These are phyloP conservation scores for Cylindrodendrum hubeiense DNA, from an alignment of 2,329 filamentous ascomycete species.

Conservation along the genomic window DNA sequence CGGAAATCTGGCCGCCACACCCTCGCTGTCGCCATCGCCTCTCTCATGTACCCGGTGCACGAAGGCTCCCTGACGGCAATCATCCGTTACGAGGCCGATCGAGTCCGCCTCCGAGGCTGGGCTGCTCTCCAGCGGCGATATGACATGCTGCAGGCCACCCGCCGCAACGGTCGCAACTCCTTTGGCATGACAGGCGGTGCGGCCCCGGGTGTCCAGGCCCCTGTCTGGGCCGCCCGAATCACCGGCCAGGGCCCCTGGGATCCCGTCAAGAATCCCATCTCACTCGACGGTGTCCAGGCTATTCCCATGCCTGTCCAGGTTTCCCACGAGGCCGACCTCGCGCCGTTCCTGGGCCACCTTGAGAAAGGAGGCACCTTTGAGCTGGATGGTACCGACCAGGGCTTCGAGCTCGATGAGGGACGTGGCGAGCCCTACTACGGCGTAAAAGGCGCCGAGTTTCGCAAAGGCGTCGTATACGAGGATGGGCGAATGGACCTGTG, in stretches of 20 bases:
- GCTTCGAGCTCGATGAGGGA: slow-evolving; percentile 49
- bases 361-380: slow-evolving; percentile 46
- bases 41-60: slow-evolving; percentile 50
- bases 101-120: slow-evolving; percentile 53
- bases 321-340: slow-evolving; percentile 47
- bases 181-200: slow-evolving; percentile 47
- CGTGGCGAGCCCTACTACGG: slow-evolving; percentile 53
- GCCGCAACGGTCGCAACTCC: slow-evolving; percentile 46
- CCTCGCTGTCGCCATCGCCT: slow-evolving; percentile 48
- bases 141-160: slow-evolving; percentile 49
- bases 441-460: slow-evolving; percentile 52
- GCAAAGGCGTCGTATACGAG: slow-evolving; percentile 59
- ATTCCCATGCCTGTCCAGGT: slow-evolving; percentile 52
- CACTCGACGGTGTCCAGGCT: slow-evolving; percentile 46
- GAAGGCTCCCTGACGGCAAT: slow-evolving; percentile 51
- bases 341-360: slow-evolving; percentile 51
- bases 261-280: slow-evolving; percentile 45
- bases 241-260: slow-evolving; percentile 51
- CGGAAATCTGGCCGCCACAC: slow-evolving; percentile 49
- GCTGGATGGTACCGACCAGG: slow-evolving; percentile 39
- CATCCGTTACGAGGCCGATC: slow-evolving; percentile 53
- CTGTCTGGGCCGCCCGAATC: slow-evolving; percentile 50
- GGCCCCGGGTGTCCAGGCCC: slow-evolving; percentile 47
- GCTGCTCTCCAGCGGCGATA: slow-evolving; percentile 51
- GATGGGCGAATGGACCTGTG: slow-evolving; percentile 67